Percentiles rank a stretch among this genome's conserved stretches.
phyloP scores from a whole-genome alignment of 805 yeast species.

The Naumovozyma castellii region DNA sequence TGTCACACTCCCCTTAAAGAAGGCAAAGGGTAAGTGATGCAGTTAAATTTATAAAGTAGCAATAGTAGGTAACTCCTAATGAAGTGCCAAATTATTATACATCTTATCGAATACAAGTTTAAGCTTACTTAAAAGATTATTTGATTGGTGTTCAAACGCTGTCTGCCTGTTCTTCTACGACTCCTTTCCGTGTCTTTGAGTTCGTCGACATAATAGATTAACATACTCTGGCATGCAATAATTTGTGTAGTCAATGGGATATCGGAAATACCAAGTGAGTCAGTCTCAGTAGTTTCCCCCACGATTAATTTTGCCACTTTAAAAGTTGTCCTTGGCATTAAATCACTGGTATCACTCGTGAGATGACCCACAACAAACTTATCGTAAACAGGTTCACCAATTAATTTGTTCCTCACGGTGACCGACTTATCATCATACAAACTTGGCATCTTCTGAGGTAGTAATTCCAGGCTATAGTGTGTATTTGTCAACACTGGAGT shows the following conservation, averaged over 20 bases:
- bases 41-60: no score
- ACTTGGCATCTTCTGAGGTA: conserved; percentile 3
- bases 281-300: conserved; percentile 7
- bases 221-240: conserved; percentile 11
- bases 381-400: conserved; percentile 1
- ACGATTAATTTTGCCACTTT: conserved; percentile 8
- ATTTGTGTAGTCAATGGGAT: conserved; percentile 9
- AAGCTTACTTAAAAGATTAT: no score
- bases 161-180: no score
- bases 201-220: conserved; percentile 8
- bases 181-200: conserved; percentile 2
- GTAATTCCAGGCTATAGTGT: conserved; percentile 8
- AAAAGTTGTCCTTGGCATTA: conserved; percentile 4
- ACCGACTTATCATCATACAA: conserved; percentile 1
- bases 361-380: conserved; percentile 8
- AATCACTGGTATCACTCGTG: conserved; percentile 6
- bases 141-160: no score
- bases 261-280: conserved; percentile 7
- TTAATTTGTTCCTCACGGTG: neutral
- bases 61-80: no score
- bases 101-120: no score
- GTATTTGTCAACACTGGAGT: conserved; percentile 4
- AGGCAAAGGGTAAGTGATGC: no score
- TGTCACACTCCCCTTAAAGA: no score
- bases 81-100: no score